Evolutionary conservation across 1,139 yeast species (phyloP).

Genomic region (Yamadazyma diospyri): DNA sequence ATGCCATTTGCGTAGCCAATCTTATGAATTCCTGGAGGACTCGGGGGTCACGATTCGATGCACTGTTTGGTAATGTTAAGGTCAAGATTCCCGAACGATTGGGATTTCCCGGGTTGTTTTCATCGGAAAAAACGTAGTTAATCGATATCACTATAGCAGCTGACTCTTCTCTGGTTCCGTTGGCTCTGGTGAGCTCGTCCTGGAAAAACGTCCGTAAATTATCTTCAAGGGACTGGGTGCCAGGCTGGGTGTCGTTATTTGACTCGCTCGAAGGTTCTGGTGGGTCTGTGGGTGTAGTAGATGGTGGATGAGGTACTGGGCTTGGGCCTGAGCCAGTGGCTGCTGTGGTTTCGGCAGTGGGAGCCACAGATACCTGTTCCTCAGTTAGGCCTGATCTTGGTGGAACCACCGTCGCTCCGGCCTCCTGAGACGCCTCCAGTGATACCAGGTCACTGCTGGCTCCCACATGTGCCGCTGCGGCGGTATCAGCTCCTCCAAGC

Average conservation of each 20-base stretch:
- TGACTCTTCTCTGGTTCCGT: constrained; percentile 5
- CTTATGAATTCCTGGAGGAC: constrained; percentile 56
- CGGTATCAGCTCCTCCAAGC: too few relatives aligned
- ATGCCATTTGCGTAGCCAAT: constrained; percentile 67
- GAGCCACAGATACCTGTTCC: too few relatives aligned
- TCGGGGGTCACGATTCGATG: constrained; percentile 51
- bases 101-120: constrained; percentile 37
- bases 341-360: too few relatives aligned
- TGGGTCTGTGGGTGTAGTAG: too few relatives aligned
- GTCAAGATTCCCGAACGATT: constrained; percentile 53
- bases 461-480: too few relatives aligned
- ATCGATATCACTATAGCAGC: constrained; percentile 41
- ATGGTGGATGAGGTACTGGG: too few relatives aligned
- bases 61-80: constrained; percentile 62
- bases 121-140: constrained; percentile 44
- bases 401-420: too few relatives aligned
- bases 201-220: constrained; percentile 2
- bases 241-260: not conserved
- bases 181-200: constrained; percentile 2
- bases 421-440: too few relatives aligned
- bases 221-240: not conserved
- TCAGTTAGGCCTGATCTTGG: too few relatives aligned
- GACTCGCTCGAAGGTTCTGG: too few relatives aligned
- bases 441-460: too few relatives aligned
- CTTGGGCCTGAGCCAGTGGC: too few relatives aligned